Conservation (phyloP, 805 yeast species). For the Metschnikowia lachancei region DNA sequence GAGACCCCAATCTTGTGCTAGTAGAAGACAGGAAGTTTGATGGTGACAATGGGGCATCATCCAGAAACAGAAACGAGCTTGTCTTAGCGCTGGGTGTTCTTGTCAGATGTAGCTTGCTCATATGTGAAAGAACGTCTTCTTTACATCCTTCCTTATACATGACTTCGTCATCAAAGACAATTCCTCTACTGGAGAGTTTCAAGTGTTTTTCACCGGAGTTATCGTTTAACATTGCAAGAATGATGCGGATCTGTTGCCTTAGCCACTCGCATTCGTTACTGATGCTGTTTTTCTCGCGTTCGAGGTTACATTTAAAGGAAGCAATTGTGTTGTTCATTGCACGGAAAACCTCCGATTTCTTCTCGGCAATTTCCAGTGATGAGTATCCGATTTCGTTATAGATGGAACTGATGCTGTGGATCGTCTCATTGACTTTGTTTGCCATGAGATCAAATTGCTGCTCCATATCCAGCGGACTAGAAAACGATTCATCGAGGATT, state of each 20-base stretch:
- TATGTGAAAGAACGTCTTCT: slow-evolving; percentile 24
- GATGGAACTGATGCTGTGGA: slow-evolving; percentile 43
- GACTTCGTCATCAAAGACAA: slow-evolving; percentile 29
- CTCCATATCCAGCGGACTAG: slow-evolving; percentile 9
- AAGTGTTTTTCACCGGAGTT: slow-evolving; percentile 27
- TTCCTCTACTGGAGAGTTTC: slow-evolving; percentile 25
- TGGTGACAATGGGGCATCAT: neutral
- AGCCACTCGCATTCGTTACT: slow-evolving; percentile 46
- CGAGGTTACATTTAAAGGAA: slow-evolving; percentile 18
- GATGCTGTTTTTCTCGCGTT: slow-evolving; percentile 35
- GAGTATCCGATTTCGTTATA: slow-evolving; percentile 57
- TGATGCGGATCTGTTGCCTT: slow-evolving; percentile 40
- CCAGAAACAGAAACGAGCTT: slow-evolving; percentile 2
- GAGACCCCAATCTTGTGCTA: slow-evolving; percentile 2
- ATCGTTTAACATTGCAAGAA: slow-evolving; percentile 41
- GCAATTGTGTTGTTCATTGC: slow-evolving; percentile 49
- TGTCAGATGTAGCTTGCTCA: slow-evolving; percentile 8
- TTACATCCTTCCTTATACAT: slow-evolving; percentile 31
- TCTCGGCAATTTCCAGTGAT: slow-evolving; percentile 45
- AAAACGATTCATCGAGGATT: neutral
- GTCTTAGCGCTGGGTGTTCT: neutral
- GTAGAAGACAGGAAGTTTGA: neutral
- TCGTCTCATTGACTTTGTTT: slow-evolving; percentile 35
- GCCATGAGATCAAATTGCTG: slow-evolving; percentile 32
- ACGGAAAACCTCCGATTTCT: slow-evolving; percentile 49